phyloP scores from a whole-genome alignment of 805 yeast species.

The Monosporozyma aerobia region DNA sequence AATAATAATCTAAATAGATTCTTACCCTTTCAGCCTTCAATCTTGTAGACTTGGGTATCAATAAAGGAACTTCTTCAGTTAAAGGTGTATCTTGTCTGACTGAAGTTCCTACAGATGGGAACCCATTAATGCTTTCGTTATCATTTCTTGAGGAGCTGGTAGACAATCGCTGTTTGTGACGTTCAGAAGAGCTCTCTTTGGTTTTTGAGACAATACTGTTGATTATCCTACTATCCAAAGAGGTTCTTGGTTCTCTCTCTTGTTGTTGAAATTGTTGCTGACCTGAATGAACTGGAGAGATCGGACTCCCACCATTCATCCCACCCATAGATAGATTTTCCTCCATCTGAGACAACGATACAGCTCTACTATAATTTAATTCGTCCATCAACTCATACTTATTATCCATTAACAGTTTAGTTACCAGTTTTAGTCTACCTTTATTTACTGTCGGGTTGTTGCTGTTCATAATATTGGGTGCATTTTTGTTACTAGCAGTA shows the following conservation, averaged over 20 bases:
- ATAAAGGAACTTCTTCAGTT: not conserved
- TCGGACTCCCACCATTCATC: not conserved
- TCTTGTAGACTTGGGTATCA: slow-evolving; percentile 13
- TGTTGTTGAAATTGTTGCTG: not conserved
- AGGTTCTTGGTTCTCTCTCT: not conserved
- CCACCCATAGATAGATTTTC: not conserved
- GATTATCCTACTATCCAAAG: not conserved
- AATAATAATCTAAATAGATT: slow-evolving; percentile 39
- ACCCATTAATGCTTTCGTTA: not conserved
- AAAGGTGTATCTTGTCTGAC: not conserved
- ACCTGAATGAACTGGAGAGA: not conserved
- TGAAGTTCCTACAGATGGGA: not conserved
- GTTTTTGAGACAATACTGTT: not conserved
- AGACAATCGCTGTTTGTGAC: not conserved
- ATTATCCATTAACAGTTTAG: slow-evolving; percentile 21
- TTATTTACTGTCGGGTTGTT: not conserved
- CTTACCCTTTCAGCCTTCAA: slow-evolving; percentile 26
- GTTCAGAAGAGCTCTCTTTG: not conserved
- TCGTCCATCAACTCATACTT: slow-evolving; percentile 27
- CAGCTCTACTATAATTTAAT: slow-evolving; percentile 16
- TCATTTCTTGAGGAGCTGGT: not conserved
- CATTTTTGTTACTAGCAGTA: not conserved
- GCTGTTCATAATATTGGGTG: not conserved
- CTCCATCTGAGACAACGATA: slow-evolving; percentile 1
- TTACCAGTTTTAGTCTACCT: slow-evolving; percentile 14